Percentiles rank a stretch among this genome's conserved stretches.
Evolutionary conservation across 352 stramenopile species (phyloP).

Genomic region (Phytophthora kernoviae): DNA sequence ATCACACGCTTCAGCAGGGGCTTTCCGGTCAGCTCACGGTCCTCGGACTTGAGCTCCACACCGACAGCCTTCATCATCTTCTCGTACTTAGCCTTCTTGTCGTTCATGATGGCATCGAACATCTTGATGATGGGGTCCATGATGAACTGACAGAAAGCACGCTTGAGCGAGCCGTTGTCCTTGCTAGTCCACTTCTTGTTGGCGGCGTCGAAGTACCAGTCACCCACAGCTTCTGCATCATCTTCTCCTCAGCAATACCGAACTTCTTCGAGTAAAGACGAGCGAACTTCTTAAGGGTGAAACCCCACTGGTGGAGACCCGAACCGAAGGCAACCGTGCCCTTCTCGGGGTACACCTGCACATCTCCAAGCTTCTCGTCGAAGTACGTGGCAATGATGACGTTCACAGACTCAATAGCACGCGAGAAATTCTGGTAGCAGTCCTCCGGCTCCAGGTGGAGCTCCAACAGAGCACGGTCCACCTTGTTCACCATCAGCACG

Average conservation of each 20-base stretch:
- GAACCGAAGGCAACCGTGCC: conserved; percentile 99
- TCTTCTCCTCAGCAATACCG: conserved; percentile 97
- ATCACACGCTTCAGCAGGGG: conserved; percentile 98
- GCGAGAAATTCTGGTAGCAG: conserved; percentile 99
- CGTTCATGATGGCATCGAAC: conserved; percentile 99
- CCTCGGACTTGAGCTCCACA: conserved; percentile 97
- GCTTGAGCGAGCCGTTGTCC: conserved; percentile 97
- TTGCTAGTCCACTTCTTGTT: conserved; percentile 97
- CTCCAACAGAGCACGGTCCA: conserved; percentile 98
- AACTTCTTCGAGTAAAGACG: conserved; percentile 99
- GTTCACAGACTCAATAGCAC: conserved; percentile 99
- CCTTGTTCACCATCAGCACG: conserved; percentile 99
- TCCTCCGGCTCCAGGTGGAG: conserved; percentile 98
- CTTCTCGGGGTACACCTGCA: conserved; percentile 98
- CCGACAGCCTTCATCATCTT: conserved; percentile 98
- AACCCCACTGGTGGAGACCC: conserved; percentile 99
- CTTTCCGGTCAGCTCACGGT: conserved; percentile 97
- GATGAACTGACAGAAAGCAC: conserved; percentile 99
- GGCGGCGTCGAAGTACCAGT: conserved; percentile 96
- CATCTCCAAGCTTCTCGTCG: conserved; percentile 96
- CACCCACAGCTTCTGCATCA: conserved; percentile 99
- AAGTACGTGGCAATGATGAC: conserved; percentile 99
- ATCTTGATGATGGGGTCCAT: conserved; percentile 99
- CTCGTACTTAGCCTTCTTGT: conserved; percentile 99
- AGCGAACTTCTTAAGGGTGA: conserved; percentile 99